Base-by-base conservation (phyloP, 257 asterid species). In the Mitragyna speciosa region DNA sequence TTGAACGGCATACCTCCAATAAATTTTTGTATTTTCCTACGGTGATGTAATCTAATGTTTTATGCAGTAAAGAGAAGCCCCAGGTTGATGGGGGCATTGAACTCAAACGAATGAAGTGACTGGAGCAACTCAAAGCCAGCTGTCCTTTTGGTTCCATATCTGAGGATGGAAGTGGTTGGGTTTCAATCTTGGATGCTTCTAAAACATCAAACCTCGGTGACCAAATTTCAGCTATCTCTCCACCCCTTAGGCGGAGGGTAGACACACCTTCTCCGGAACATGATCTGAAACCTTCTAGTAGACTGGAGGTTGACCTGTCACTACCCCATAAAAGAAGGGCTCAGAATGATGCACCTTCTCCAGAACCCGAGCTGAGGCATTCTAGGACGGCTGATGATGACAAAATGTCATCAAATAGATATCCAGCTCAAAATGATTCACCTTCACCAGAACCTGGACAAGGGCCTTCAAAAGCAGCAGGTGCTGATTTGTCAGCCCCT, bases 141-240 rank as follows among this genome's bases (percentile, higher is more conserved):
- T 90, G 94, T 11, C 93, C 94, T 43, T 87, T 80, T 77, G 98
- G 97, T 65, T 82, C 85, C 77, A 87, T 92, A 81, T 90, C 96
- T 39, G 98, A 95, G 86, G 97, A 95, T 87, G 98, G 98, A 83
- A 93, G 98, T 88, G 99, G 99, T 73, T 95, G 98, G 99, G 82
- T 93, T 51, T 79, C 97, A 30, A 80, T 93, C 12, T 83, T 94
- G 48, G 82, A 77, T 45, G 58, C 63, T 59, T 75, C 90, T 30
- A 82, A 78, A n/a, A 49, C 22, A 5, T 17, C 66, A 48, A 78
- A 65, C 64, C 68, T 87, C 12, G 84, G 79, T 75, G 78, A 76
- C 58, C 83, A 33, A 51, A 52, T 33, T 54, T 76, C 79, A 48
- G 83, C 85, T 76, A 75, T 80, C 26, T 83, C 83, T 47, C 89